Evolutionary conservation across 306 rosid species (phyloP).

Genomic region (Erythrophleum fordii): DNA sequence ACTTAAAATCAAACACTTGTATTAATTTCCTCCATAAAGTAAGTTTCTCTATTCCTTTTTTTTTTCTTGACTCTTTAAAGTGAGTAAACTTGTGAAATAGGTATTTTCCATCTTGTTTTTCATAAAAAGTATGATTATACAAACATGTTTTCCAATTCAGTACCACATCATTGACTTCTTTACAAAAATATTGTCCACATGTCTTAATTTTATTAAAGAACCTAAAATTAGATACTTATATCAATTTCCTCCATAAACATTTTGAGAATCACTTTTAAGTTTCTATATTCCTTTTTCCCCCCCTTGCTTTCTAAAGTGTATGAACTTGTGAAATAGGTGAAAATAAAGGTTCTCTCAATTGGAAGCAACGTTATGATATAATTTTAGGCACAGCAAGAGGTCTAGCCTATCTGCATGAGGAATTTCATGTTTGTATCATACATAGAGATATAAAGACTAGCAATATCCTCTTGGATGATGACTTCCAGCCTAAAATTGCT

Average conservation of each 20-base stretch:
- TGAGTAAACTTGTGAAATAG: conserved; percentile 33
- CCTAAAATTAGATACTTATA: not conserved
- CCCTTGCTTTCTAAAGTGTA: not conserved
- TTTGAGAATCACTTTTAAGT: not conserved
- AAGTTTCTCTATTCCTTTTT: not conserved
- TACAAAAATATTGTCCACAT: not conserved
- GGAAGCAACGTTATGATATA: not conserved
- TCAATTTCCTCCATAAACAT: not conserved
- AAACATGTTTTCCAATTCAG: not conserved
- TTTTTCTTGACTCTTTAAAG: not conserved
- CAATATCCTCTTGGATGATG: no score
- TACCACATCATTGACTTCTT: not conserved
- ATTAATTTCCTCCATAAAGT: no score
- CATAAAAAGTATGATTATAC: no score
- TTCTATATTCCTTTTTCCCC: not conserved
- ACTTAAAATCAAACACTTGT: no score
- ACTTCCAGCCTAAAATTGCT: no score
- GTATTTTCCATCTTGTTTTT: no score
- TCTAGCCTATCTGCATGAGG: no score
- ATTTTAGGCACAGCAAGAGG: no score
- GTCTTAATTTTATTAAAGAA: not conserved
- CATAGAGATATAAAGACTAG: no score
- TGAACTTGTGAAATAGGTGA: not conserved
- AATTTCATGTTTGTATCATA: no score
- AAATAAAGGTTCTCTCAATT: not conserved